A percentile compares a stretch with the other conserved stretches of the same genome.
phyloP scores from a whole-genome alignment of 1,139 yeast genomes.

The Yamadazyma blattariae region DNA sequence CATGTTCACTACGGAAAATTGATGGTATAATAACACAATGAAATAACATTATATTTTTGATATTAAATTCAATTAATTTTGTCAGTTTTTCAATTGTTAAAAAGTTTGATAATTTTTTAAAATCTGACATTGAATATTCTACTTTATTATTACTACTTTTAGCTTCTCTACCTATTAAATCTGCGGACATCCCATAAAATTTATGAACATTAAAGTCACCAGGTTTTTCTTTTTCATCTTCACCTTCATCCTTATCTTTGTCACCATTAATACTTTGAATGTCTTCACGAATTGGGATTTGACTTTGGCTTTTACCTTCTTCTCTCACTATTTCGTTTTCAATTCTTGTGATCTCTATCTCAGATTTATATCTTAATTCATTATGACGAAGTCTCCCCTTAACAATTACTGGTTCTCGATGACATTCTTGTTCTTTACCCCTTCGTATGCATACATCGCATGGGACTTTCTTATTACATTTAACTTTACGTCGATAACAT shows the following conservation, averaged over 20 bases:
- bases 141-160: slow-evolving; percentile 3
- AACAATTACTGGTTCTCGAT: slow-evolving; percentile 12
- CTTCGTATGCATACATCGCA: slow-evolving; percentile 27
- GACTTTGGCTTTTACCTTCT: slow-evolving; percentile 2
- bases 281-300: too few species aligned
- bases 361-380: neutral
- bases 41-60: slow-evolving; percentile 10
- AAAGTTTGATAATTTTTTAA: slow-evolving; percentile 4
- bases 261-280: too few species aligned
- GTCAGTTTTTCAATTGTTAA: slow-evolving; percentile 7
- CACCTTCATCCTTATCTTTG: neutral
- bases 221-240: neutral
- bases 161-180: slow-evolving; percentile 1
- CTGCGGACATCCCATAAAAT: slow-evolving; percentile 8
- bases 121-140: slow-evolving; percentile 8
- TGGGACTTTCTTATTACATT: slow-evolving; percentile 29
- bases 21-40: slow-evolving; percentile 15
- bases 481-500: slow-evolving; percentile 25
- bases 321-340: slow-evolving; percentile 1
- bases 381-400: slow-evolving; percentile 10
- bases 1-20: slow-evolving; percentile 13
- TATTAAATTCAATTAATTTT: slow-evolving; percentile 11
- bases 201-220: slow-evolving; percentile 5
- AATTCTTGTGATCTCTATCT: slow-evolving; percentile 2
- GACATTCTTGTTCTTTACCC: slow-evolving; percentile 13